Evolutionary conservation across 2,329 filamentous ascomycete species (phyloP), one percentile per base, ranked within the genome.

Genomic region (Huntiella bhutanensis): DNA sequence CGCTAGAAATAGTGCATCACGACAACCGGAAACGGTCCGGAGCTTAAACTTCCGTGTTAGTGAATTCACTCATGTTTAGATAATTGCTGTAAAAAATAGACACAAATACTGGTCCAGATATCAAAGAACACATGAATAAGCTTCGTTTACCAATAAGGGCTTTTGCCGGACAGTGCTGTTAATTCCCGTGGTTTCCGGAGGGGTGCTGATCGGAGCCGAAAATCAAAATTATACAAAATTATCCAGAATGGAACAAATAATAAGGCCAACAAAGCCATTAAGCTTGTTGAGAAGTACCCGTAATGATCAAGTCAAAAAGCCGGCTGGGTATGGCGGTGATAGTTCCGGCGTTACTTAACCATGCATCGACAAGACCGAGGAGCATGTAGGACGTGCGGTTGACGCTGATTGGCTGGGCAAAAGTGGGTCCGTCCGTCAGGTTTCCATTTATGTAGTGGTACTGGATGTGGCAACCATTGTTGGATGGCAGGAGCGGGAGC

Each of bases 311-410:
- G 22, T 28, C 40, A 42, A 33, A 33, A 33, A n/a, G 17, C 19
- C 17, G 4, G 12, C 12, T 17, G 13, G n/a, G 6, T 10, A 33
- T 17, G 33, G n/a, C 15, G 6, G 15, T 33, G 8, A 38, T 45
- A 8, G 28, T 39, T 8, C 22, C 19, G 41, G 40, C 41, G 41
- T 43, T 19, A 36, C 33, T 36, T 36, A 38, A 22, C 32, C 41
- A 38, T 50, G 48, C 48, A 45, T 47, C 45, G 13, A 39, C 28
- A 39, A 50, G 48, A 34, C 33, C 48, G 48, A 46, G 45, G 48
- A 47, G 48, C 37, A 36, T 47, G 48, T 46, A 50, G 48, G 48
- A 50, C 41, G 45, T 42, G 41, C 33, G 40, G 35, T 45, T 16
- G 32, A 45, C 19, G 44, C 41, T 50, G 45, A 50, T 50, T 50